Evolutionary conservation across 371 early-diverging fungal genomes (phyloP).

Genomic region (Mortierella sp.): DNA sequence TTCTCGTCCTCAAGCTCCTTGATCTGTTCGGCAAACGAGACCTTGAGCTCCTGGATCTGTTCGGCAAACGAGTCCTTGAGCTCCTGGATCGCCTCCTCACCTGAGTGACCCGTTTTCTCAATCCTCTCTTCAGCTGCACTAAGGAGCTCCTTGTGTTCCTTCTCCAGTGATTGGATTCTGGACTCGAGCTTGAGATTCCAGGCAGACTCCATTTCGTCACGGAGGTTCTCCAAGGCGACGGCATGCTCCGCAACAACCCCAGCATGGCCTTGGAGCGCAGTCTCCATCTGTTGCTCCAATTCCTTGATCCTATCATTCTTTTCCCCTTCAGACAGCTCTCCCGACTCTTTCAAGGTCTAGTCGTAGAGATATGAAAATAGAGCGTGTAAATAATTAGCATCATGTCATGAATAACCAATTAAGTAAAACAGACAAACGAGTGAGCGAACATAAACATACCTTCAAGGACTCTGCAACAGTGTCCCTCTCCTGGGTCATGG

Average conservation of each 20-base stretch:
- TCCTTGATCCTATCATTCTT: conserved; percentile 25
- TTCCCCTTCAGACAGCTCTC: conserved; percentile 31
- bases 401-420: not conserved
- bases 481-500: conserved; percentile 46
- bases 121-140: conserved; percentile 14
- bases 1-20: conserved; percentile 34
- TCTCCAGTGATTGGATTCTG: conserved; percentile 22
- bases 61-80: conserved; percentile 39
- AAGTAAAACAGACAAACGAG: not conserved
- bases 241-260: conserved; percentile 30
- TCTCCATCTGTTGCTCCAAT: conserved; percentile 30
- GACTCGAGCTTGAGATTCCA: conserved; percentile 37
- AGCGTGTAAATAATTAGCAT: not conserved
- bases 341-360: conserved; percentile 30
- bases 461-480: conserved; percentile 23
- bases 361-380: not conserved
- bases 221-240: conserved; percentile 23
- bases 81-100: conserved; percentile 24
- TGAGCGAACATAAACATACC: conserved; percentile 12
- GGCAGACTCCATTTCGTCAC: conserved; percentile 32
- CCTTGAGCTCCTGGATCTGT: conserved; percentile 42
- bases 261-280: conserved; percentile 2
- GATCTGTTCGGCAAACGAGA: conserved; percentile 32
- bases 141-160: conserved; percentile 23
- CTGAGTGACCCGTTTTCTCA: conserved; percentile 7